Conservation (phyloP, 495 filamentous ascomycete species). For the Sordaria brevicollis region DNA sequence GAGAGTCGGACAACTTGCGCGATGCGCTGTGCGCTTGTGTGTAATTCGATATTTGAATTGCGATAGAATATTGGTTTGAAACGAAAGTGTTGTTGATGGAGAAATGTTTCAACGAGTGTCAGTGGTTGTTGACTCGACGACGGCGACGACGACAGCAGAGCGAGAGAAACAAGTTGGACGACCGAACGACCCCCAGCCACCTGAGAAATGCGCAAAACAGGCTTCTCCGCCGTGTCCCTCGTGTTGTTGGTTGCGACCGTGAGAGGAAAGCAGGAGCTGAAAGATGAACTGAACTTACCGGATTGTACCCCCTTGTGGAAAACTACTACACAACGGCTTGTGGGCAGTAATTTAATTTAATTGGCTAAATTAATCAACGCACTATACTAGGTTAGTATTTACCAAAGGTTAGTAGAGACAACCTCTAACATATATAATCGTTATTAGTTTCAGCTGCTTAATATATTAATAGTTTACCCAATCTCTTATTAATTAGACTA, state of each 20-base stretch:
- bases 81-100: not conserved
- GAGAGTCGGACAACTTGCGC: not conserved
- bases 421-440: too few species aligned
- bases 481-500: too few species aligned
- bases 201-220: not conserved
- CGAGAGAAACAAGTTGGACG: not conserved
- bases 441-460: too few species aligned
- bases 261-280: not conserved
- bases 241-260: not conserved
- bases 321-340: too few species aligned
- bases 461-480: too few species aligned
- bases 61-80: not conserved
- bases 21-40: not conserved
- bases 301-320: too few species aligned
- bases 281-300: not conserved
- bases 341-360: too few species aligned
- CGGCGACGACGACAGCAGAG: not conserved
- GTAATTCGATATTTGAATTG: not conserved
- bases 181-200: too few species aligned
- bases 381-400: too few species aligned
- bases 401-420: too few species aligned
- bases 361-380: too few species aligned
- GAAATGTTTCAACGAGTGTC: constrained; percentile 2
- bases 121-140: not conserved
- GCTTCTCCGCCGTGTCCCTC: not conserved